A percentile compares a stretch with the other conserved stretches of the same genome.
These are phyloP conservation scores for Heterobasidion annosum DNA, from an alignment of 1,284 basidiomycete genomes.

Conservation along the genomic window DNA sequence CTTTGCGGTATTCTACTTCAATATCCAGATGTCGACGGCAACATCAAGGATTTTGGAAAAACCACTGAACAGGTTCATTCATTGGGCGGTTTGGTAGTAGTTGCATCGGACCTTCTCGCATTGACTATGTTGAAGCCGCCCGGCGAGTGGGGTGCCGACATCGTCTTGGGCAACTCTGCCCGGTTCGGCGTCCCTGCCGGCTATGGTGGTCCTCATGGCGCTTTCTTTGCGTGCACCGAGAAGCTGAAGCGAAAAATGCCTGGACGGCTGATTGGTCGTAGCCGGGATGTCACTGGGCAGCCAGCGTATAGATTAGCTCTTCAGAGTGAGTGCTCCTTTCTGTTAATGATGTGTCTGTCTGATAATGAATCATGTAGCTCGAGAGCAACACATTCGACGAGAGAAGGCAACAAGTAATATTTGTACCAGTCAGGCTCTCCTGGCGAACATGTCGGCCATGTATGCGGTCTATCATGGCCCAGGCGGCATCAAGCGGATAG, in stretches of 20 bases:
- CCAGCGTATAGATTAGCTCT: conserved; percentile 90
- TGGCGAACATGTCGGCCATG: conserved; percentile 97
- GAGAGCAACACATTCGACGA: conserved; percentile 93
- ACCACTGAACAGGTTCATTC: conserved; percentile 69
- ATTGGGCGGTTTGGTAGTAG: conserved; percentile 74
- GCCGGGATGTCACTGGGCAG: conserved; percentile 78
- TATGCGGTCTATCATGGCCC: conserved; percentile 97
- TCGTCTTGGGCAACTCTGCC: conserved; percentile 91
- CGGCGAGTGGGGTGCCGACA: conserved; percentile 97
- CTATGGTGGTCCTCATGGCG: conserved; percentile 89
- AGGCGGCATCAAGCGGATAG: conserved; percentile 78
- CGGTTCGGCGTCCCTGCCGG: conserved; percentile 91
- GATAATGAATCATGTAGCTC: conserved; percentile 39
- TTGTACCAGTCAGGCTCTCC: conserved; percentile 87
- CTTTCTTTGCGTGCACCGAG: conserved; percentile 94
- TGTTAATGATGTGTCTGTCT: conserved; percentile 4
- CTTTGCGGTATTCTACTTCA: conserved; percentile 88
- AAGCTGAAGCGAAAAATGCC: conserved; percentile 96
- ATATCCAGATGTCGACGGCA: conserved; percentile 89
- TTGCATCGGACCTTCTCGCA: conserved; percentile 89
- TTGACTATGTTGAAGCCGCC: conserved; percentile 92
- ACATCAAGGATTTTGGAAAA: conserved; percentile 68
- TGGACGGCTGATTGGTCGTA: conserved; percentile 87
- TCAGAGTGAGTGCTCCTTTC: conserved; percentile 63
- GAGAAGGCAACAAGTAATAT: conserved; percentile 96